Evolutionary conservation across 2,329 filamentous ascomycete species (phyloP), one percentile per base, ranked within the genome.

Genomic region (Leptographium flavum): DNA sequence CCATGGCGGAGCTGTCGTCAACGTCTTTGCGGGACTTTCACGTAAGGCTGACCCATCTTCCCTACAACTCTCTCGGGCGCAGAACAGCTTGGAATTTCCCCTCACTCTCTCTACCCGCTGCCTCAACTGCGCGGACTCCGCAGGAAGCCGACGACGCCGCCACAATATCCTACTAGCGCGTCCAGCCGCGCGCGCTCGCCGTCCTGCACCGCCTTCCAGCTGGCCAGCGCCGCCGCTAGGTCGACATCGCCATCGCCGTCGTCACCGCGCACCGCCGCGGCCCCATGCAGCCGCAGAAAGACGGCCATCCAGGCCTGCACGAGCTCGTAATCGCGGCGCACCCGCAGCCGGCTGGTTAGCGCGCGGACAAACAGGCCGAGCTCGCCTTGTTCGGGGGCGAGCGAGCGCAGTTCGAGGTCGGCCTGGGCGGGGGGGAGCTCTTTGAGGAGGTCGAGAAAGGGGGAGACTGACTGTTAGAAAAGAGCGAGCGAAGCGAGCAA

Each of bases 241-340:
- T 45, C 45, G 30, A 31, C 40, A 1, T 62, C 65, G 39, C 78
- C 68, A 14, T 60, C 55, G 51, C 67, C 63, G 60, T 56, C 30
- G 15, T 10, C 32, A 11, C 21, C 42, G 11, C 25, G 42, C 14
- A 45, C 37, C 4, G 23, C 25, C 7, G 40, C 37, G n/a, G 43
- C 17, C 25, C 48, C 47, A 61, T 96, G 90, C 35, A 94, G 66
- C 40, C 81, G 76, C 48, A 98, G 60, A 57, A 96, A 94, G 1
- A 96, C 90, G 2, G 83, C 81, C 87, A 98, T 96, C 90, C 92
- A 98, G 0, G 87, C 87, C 62, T 96, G 88, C 15, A 87, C 83
- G 33, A 98, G 71, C 63, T 98, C 92, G 61, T 94, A 98, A 61
- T 96, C 92, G 40, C 75, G 76, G 51, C 81, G 78, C 42, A 76